Percentiles rank a stretch among this genome's conserved stretches.
These are phyloP conservation scores for Chaetomidium leptoderma DNA, from an alignment of 495 filamentous ascomycete species.

Conservation along the genomic window DNA sequence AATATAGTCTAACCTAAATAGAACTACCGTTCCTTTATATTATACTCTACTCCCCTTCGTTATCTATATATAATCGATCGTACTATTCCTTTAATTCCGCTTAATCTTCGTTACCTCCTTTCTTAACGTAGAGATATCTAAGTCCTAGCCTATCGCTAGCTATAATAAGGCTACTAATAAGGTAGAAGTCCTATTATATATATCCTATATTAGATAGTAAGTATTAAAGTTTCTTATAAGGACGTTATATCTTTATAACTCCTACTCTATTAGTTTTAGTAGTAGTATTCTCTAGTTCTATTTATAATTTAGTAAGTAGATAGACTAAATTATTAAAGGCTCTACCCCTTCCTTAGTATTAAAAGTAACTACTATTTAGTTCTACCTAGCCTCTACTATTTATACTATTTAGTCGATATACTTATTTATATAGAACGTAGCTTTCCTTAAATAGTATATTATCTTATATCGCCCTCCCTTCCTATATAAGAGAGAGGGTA, in stretches of 20 bases:
- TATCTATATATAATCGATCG: neutral
- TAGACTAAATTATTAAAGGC: too few species aligned
- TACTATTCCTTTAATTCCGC: neutral
- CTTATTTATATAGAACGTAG: too few species aligned
- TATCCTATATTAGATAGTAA: neutral
- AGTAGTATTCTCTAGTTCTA: neutral
- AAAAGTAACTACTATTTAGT: too few species aligned
- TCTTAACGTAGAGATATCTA: slow-evolving; percentile 5
- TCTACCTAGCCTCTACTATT: too few species aligned
- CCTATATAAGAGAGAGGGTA: too few species aligned
- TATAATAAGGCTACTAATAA: too few species aligned
- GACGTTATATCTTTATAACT: neutral
- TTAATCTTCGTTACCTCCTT: slow-evolving; percentile 3
- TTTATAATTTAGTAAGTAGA: too few species aligned
- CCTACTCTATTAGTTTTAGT: neutral
- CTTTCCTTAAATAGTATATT: too few species aligned
- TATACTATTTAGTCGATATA: too few species aligned
- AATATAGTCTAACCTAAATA: neutral
- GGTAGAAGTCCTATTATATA: slow-evolving; percentile 4
- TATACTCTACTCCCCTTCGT: too few species aligned
- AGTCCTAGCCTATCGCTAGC: neutral
- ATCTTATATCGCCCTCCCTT: too few species aligned
- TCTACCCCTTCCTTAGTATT: too few species aligned
- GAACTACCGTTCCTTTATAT: slow-evolving; percentile 1
- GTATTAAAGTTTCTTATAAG: neutral